These are phyloP conservation scores for Phragmites australis DNA, from an alignment of 176 grass and related monocot species.

Conservation along the genomic window DNA sequence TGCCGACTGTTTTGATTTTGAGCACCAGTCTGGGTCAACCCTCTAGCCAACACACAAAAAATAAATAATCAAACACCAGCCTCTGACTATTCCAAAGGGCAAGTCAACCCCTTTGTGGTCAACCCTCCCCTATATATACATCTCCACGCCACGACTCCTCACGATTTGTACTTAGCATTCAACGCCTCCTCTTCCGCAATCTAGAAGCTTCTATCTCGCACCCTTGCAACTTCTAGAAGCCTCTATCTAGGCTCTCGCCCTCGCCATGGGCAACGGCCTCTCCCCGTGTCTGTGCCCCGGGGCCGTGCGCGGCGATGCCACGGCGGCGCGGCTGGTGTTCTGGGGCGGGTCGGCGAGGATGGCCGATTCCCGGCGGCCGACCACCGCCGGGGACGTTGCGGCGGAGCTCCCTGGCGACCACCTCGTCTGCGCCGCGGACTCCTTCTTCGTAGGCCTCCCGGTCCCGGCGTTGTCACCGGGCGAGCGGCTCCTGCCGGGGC, in stretches of 20 bases:
- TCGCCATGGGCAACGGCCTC: constrained; percentile 77
- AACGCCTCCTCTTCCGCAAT: background rate
- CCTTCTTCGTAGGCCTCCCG: constrained; percentile 84
- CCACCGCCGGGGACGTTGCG: constrained; percentile 60
- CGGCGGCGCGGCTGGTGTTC: constrained; percentile 49
- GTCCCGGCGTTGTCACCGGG: constrained; percentile 53
- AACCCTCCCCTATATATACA: constrained; percentile 44
- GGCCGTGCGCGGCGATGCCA: background rate
- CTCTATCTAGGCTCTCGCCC: constrained; percentile 8
- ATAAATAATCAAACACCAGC: constrained; percentile 30
- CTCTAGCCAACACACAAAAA: background rate
- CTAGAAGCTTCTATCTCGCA: too few species aligned
- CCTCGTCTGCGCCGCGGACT: constrained; percentile 63
- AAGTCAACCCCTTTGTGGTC: background rate
- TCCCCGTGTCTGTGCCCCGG: constrained; percentile 51
- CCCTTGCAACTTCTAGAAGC: constrained; percentile 27
- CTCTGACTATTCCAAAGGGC: constrained; percentile 35
- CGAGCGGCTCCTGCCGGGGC: constrained; percentile 59
- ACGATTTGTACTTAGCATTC: background rate
- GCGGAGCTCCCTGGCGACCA: constrained; percentile 49
- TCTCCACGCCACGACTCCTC: constrained; percentile 13
- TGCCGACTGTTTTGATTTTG: constrained; percentile 14
- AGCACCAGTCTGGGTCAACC: constrained; percentile 35
- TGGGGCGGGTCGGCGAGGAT: constrained; percentile 62
- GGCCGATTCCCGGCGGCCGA: constrained; percentile 2